phyloP scores from a whole-genome alignment of 2,329 filamentous ascomycete species.

The Phoma herbarum region DNA sequence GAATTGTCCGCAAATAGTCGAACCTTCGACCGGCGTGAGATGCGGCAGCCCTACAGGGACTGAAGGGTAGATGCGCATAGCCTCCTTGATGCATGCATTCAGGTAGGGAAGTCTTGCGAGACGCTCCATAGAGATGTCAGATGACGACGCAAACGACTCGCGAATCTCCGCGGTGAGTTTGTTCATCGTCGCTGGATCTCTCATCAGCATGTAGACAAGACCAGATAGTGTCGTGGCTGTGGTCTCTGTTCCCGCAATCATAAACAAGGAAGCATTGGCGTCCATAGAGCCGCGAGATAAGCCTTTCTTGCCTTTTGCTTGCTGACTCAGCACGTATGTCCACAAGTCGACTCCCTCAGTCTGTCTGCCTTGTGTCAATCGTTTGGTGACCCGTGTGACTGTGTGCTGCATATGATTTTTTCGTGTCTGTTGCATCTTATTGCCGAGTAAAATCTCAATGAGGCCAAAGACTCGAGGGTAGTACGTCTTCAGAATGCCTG shows the following conservation, averaged over 20 bases:
- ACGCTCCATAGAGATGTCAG: constrained; percentile 48
- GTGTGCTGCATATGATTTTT: constrained; percentile 31
- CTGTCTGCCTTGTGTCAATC: constrained; percentile 39
- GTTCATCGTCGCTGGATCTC: constrained; percentile 36
- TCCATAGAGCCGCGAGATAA: constrained; percentile 50
- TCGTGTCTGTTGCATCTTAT: constrained; percentile 17
- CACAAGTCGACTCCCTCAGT: constrained; percentile 51
- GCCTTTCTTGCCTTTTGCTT: constrained; percentile 31
- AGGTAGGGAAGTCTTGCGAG: constrained; percentile 49
- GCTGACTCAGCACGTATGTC: constrained; percentile 49
- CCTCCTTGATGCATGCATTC: constrained; percentile 54
- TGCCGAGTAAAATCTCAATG: background rate
- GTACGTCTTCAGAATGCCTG: background rate
- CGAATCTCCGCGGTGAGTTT: constrained; percentile 45
- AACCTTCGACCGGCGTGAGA: constrained; percentile 47
- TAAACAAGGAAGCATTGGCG: constrained; percentile 49
- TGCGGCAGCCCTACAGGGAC: constrained; percentile 49
- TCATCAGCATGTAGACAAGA: constrained; percentile 48
- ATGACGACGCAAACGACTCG: constrained; percentile 30
- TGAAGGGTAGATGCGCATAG: constrained; percentile 55
- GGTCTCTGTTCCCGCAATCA: constrained; percentile 58
- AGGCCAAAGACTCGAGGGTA: background rate
- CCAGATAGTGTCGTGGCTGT: constrained; percentile 54
- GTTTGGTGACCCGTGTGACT: constrained; percentile 38
- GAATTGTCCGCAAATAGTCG: constrained; percentile 47